A percentile compares a stretch with the other conserved stretches of the same genome.
phyloP scores from a whole-genome alignment of 1,284 basidiomycete species.

The Apiotrichum laibachii region DNA sequence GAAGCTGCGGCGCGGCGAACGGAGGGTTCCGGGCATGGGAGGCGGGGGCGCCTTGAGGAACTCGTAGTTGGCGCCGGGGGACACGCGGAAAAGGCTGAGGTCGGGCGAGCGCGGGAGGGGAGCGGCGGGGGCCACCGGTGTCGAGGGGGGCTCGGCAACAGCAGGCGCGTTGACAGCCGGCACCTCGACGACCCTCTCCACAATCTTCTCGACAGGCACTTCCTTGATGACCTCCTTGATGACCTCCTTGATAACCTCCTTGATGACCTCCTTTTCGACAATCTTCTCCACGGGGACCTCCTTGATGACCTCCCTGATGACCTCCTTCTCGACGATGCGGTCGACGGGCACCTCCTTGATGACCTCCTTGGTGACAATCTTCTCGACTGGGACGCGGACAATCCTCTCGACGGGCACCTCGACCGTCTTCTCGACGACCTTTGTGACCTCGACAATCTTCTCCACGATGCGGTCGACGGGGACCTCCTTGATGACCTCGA shows the following conservation, averaged over 20 bases:
- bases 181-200: slow-evolving; percentile 3
- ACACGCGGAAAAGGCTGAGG: slow-evolving; percentile 46
- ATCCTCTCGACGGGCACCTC: slow-evolving; percentile 49
- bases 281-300: slow-evolving; percentile 21
- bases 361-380: slow-evolving; percentile 34
- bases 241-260: slow-evolving; percentile 28
- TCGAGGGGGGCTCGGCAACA: not conserved
- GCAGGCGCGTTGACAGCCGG: not conserved
- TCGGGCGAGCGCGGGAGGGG: slow-evolving; percentile 31
- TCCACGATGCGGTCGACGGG: slow-evolving; percentile 49
- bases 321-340: slow-evolving; percentile 23
- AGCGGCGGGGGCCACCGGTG: not conserved
- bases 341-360: slow-evolving; percentile 39
- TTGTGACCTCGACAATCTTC: slow-evolving; percentile 31
- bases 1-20: slow-evolving; percentile 8
- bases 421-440: slow-evolving; percentile 30
- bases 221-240: too few species aligned
- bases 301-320: slow-evolving; percentile 43
- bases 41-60: slow-evolving; percentile 51
- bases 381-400: slow-evolving; percentile 35
- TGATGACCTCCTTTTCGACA: slow-evolving; percentile 47
- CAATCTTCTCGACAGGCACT: slow-evolving; percentile 43
- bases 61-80: slow-evolving; percentile 47
- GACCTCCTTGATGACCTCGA: slow-evolving; percentile 37
- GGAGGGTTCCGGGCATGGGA: slow-evolving; percentile 15